phyloP scores from a whole-genome alignment of 2,329 filamentous ascomycete genomes.

The Exophiala bonariae region DNA sequence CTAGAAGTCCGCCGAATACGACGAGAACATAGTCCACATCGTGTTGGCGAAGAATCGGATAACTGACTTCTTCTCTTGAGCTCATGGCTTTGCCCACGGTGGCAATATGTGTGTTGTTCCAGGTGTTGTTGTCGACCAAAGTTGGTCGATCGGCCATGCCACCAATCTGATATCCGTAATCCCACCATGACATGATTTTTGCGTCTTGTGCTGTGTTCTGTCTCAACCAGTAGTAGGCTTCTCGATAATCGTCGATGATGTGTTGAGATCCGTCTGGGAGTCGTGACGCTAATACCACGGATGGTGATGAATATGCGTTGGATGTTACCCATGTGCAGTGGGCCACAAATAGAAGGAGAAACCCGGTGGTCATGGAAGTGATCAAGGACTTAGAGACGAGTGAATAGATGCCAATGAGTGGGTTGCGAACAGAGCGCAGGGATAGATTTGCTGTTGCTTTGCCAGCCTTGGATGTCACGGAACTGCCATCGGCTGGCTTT shows the following conservation, averaged over 20 bases:
- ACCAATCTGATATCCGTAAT: slow-evolving; percentile 99
- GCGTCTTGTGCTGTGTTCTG: slow-evolving; percentile 94
- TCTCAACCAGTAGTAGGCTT: slow-evolving; percentile 98
- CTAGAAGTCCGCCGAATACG: slow-evolving; percentile 91
- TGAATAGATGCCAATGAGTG: slow-evolving; percentile 81
- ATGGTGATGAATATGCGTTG: slow-evolving; percentile 97
- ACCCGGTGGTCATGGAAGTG: slow-evolving; percentile 69
- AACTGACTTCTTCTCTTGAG: slow-evolving; percentile 95
- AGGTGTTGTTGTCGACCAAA: slow-evolving; percentile 98
- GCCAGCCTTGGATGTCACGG: slow-evolving; percentile 44
- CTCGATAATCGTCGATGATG: slow-evolving; percentile 98
- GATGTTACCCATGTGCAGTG: slow-evolving; percentile 99
- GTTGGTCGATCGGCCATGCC: slow-evolving; percentile 98
- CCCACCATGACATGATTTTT: slow-evolving; percentile 99
- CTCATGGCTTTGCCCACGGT: slow-evolving; percentile 99
- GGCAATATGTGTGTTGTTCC: slow-evolving; percentile 99
- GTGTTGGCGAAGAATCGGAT: slow-evolving; percentile 96
- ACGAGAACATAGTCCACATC: slow-evolving; percentile 99
- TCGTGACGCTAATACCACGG: slow-evolving; percentile 88
- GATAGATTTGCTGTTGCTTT: slow-evolving; percentile 58
- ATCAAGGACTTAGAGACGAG: slow-evolving; percentile 77
- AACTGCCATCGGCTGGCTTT: slow-evolving; percentile 39
- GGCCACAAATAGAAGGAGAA: slow-evolving; percentile 88
- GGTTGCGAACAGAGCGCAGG: slow-evolving; percentile 70
- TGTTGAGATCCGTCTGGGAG: slow-evolving; percentile 94